Evolutionary conservation across 768 basidiomycete genomes (phyloP).

Genomic region (Mycena olivaceomarginata): DNA sequence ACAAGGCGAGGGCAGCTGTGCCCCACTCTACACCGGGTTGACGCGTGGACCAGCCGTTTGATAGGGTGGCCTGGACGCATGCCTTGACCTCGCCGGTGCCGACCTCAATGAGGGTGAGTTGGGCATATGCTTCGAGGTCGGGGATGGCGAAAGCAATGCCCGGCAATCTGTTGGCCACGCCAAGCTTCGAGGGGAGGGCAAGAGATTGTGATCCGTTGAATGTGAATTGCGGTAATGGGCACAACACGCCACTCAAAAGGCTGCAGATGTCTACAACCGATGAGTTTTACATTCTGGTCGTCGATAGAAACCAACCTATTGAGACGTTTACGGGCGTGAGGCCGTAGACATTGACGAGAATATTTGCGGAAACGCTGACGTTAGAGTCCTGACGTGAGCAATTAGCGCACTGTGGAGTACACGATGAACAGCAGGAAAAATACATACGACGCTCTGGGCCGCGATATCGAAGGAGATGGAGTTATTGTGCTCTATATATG

Average conservation of each 20-base stretch:
- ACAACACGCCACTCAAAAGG: slow-evolving; percentile 86
- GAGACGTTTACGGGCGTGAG: slow-evolving; percentile 88
- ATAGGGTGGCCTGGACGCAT: slow-evolving; percentile 93
- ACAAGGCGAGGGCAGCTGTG: slow-evolving; percentile 80
- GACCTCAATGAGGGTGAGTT: slow-evolving; percentile 83
- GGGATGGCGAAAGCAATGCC: slow-evolving; percentile 91
- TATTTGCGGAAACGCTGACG: slow-evolving; percentile 88
- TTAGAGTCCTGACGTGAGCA: slow-evolving; percentile 72
- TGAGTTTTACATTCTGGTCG: too few species aligned
- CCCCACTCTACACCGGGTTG: slow-evolving; percentile 87
- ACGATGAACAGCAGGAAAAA: slow-evolving; percentile 15
- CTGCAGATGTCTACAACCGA: slow-evolving; percentile 78
- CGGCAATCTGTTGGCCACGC: slow-evolving; percentile 78
- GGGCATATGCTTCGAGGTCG: slow-evolving; percentile 93
- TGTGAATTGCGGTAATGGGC: slow-evolving; percentile 89
- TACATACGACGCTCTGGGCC: slow-evolving; percentile 89
- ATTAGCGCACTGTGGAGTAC: slow-evolving; percentile 35
- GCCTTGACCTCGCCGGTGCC: slow-evolving; percentile 85
- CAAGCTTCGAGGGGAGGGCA: slow-evolving; percentile 75
- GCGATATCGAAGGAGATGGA: slow-evolving; percentile 91
- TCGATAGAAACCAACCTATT: slow-evolving; percentile 53
- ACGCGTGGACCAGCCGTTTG: slow-evolving; percentile 92
- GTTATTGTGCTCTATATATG: slow-evolving; percentile 81
- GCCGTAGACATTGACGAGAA: slow-evolving; percentile 93
- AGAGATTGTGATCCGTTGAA: slow-evolving; percentile 90